Evolutionary conservation across 2,329 filamentous ascomycete genomes (phyloP).

Genomic region (Acrocalymma vagum): DNA sequence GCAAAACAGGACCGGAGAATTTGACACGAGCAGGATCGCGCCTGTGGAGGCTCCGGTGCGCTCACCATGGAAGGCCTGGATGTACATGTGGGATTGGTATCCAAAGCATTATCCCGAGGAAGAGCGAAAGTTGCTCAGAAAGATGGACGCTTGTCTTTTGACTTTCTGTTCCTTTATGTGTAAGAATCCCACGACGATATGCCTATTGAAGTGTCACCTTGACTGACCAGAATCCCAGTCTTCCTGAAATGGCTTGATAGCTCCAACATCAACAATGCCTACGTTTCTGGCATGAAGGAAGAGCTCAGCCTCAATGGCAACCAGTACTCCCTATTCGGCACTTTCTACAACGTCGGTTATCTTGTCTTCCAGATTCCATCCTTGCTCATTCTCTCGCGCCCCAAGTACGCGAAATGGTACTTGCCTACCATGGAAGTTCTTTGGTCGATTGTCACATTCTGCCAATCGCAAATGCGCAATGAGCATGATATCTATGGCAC

Average conservation of each 20-base stretch:
- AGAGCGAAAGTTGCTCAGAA: constrained; percentile 43
- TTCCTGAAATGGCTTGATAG: constrained; percentile 50
- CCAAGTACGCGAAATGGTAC: constrained; percentile 45
- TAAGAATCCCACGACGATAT: constrained; percentile 18
- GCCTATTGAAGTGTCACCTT: neutral
- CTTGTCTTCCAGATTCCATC: constrained; percentile 51
- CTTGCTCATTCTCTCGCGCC: constrained; percentile 48
- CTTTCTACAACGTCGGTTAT: constrained; percentile 57
- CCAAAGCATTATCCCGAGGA: constrained; percentile 44
- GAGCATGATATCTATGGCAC: constrained; percentile 50
- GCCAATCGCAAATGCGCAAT: constrained; percentile 48
- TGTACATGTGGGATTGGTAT: constrained; percentile 50
- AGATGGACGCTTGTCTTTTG: constrained; percentile 46
- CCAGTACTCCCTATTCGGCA: constrained; percentile 60
- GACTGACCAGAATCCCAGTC: constrained; percentile 31
- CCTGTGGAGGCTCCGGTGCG: constrained; percentile 43
- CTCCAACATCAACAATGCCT: constrained; percentile 56
- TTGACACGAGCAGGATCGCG: constrained; percentile 39
- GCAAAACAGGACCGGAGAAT: constrained; percentile 27
- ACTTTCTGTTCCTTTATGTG: constrained; percentile 50
- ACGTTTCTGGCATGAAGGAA: constrained; percentile 47
- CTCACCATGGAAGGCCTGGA: constrained; percentile 49
- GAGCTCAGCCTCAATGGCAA: constrained; percentile 58
- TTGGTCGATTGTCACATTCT: constrained; percentile 52
- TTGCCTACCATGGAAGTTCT: constrained; percentile 51